Evolutionary conservation across 2,329 filamentous ascomycete species (phyloP).

Genomic region (Pseudophaeomoniella oleicola): DNA sequence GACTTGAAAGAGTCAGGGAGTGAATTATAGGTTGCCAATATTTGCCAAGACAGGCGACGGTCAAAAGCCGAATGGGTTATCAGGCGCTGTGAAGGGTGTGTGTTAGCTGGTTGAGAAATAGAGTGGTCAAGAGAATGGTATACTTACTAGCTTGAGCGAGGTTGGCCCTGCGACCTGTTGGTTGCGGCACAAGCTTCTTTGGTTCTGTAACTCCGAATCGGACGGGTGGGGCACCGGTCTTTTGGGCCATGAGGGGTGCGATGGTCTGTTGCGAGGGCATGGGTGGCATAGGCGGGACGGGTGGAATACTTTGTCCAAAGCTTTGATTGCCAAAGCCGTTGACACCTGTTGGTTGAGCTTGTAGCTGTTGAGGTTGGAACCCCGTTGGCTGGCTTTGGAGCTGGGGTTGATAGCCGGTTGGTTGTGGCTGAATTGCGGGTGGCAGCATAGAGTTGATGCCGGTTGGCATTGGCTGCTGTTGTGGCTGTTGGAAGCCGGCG

Average conservation of each 20-base stretch:
- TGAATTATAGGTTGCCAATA: background rate
- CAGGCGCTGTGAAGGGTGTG: conserved; percentile 37
- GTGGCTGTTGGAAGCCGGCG: conserved; percentile 24
- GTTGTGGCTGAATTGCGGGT: conserved; percentile 31
- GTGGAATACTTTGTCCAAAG: conserved; percentile 26
- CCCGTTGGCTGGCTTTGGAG: conserved; percentile 34
- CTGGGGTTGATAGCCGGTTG: conserved; percentile 26
- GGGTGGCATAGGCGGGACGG: conserved; percentile 39
- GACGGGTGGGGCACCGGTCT: conserved; percentile 72
- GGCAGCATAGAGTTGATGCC: conserved; percentile 39
- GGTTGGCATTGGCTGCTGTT: conserved; percentile 32
- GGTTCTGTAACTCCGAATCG: conserved; percentile 67
- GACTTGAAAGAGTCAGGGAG: background rate
- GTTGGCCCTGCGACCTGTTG: conserved; percentile 81
- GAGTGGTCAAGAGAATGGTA: too few relatives aligned
- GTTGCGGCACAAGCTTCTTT: conserved; percentile 69
- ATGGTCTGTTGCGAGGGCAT: conserved; percentile 42
- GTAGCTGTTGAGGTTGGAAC: conserved; percentile 28
- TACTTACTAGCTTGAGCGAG: conserved; percentile 90
- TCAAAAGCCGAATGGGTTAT: conserved; percentile 58
- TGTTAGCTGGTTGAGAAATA: conserved; percentile 8
- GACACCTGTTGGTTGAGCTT: conserved; percentile 52
- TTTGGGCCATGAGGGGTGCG: conserved; percentile 58
- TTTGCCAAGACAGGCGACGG: background rate
- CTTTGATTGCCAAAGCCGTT: conserved; percentile 34